These are phyloP conservation scores for Themeda triandra DNA, from an alignment of 176 grass and related monocot species.

Conservation along the genomic window DNA sequence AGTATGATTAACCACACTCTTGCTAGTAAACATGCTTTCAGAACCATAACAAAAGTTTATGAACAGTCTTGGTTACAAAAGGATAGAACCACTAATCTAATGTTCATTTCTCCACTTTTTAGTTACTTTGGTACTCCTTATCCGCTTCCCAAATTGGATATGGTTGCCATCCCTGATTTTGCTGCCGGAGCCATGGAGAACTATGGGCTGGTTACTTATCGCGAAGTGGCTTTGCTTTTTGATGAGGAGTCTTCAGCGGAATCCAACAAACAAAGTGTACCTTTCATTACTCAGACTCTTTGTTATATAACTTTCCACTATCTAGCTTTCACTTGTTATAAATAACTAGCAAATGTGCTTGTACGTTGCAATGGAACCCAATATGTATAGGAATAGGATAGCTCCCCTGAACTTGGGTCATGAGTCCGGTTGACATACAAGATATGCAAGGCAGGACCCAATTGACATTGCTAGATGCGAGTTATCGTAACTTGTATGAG, in stretches of 20 bases:
- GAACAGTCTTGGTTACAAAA: not conserved
- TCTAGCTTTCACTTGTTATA: slow-evolving; percentile 12
- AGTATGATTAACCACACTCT: slow-evolving; percentile 37
- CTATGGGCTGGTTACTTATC: slow-evolving; percentile 82
- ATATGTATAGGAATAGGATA: too few species aligned
- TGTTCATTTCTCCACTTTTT: slow-evolving; percentile 3
- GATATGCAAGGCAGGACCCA: too few species aligned
- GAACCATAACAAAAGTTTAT: slow-evolving; percentile 12
- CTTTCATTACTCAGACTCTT: slow-evolving; percentile 5
- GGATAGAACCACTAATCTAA: slow-evolving; percentile 16
- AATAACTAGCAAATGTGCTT: not conserved
- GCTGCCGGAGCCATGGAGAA: slow-evolving; percentile 92
- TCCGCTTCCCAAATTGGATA: slow-evolving; percentile 95
- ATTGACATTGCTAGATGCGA: too few species aligned
- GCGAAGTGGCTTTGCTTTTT: slow-evolving; percentile 73
- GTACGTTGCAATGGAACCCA: too few species aligned
- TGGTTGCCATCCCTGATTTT: slow-evolving; percentile 92
- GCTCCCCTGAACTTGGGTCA: too few species aligned
- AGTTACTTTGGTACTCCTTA: slow-evolving; percentile 91
- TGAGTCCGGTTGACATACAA: too few species aligned
- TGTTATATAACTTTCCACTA: slow-evolving; percentile 1
- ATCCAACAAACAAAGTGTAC: slow-evolving; percentile 56
- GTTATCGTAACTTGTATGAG: too few species aligned
- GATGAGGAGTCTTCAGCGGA: slow-evolving; percentile 59
- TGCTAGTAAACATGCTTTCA: slow-evolving; percentile 13